Percentiles rank a stretch among this genome's conserved stretches.
phyloP scores from a whole-genome alignment of 2,329 filamentous ascomycete genomes.

The Cladorrhinum sp. region DNA sequence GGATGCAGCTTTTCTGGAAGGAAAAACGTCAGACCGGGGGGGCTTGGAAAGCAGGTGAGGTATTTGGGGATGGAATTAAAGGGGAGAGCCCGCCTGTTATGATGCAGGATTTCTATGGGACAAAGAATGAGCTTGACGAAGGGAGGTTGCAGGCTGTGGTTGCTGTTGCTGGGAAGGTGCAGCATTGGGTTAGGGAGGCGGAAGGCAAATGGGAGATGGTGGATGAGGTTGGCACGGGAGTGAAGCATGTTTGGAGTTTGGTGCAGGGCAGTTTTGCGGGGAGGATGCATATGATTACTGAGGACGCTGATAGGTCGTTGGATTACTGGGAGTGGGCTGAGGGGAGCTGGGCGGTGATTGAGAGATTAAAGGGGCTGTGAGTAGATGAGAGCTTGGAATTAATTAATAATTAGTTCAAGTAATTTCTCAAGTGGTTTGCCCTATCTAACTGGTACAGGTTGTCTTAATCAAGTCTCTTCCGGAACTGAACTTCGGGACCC shows the following conservation, averaged over 20 bases:
- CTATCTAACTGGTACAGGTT: too few species aligned
- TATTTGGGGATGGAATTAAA: constrained; percentile 17
- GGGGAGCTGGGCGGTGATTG: constrained; percentile 13
- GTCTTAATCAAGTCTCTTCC: constrained; percentile 16
- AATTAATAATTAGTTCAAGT: too few species aligned
- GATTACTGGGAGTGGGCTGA: constrained; percentile 24
- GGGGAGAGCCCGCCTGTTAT: constrained; percentile 19
- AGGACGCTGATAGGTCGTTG: constrained; percentile 14
- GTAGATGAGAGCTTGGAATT: too few species aligned
- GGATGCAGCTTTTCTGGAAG: constrained; percentile 24
- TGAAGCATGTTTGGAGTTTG: constrained; percentile 20
- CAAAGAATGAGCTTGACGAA: constrained; percentile 14
- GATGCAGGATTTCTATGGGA: constrained; percentile 23
- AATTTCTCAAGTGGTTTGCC: too few species aligned
- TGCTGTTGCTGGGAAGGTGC: constrained; percentile 18
- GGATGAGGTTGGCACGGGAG: constrained; percentile 8
- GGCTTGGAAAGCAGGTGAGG: constrained; percentile 15
- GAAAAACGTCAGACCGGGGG: background rate
- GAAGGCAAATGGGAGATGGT: constrained; percentile 19
- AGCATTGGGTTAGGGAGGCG: constrained; percentile 20
- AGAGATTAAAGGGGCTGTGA: constrained; percentile 10
- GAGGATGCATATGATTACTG: constrained; percentile 25
- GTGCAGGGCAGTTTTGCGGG: constrained; percentile 21
- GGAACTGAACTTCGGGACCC: constrained; percentile 29
- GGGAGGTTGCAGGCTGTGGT: constrained; percentile 21